These are phyloP conservation scores for Exophiala dermatitidis DNA, from an alignment of 2,329 filamentous ascomycete species.

Conservation along the genomic window DNA sequence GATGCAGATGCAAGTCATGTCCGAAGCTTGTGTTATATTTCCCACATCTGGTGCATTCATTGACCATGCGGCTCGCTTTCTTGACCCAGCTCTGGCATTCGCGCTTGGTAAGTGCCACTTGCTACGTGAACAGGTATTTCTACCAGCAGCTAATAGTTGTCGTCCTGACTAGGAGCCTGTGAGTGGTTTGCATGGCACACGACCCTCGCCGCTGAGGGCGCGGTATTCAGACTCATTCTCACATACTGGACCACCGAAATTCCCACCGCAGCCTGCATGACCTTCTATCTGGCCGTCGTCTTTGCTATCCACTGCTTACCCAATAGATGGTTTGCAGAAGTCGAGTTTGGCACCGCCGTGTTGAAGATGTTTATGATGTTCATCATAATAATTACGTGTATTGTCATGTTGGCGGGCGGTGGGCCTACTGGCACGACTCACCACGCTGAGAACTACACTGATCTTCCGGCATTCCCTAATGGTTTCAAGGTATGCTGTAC, in stretches of 20 bases:
- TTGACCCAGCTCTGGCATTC: slow-evolving; percentile 44
- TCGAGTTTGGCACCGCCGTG: slow-evolving; percentile 4
- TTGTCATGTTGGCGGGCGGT: slow-evolving; percentile 32
- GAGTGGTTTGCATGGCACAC: slow-evolving; percentile 51
- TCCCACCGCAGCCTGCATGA: slow-evolving; percentile 18
- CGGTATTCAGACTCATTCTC: slow-evolving; percentile 39
- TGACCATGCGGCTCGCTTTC: slow-evolving; percentile 34
- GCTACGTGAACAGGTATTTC: not conserved
- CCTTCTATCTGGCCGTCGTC: slow-evolving; percentile 40
- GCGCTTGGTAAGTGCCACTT: slow-evolving; percentile 32
- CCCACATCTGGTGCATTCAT: slow-evolving; percentile 23
- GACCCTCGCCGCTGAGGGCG: slow-evolving; percentile 43
- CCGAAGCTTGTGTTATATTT: slow-evolving; percentile 2
- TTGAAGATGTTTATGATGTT: slow-evolving; percentile 35
- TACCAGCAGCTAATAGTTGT: too few species aligned
- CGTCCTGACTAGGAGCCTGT: slow-evolving; percentile 42
- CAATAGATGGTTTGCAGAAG: slow-evolving; percentile 33
- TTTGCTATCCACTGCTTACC: slow-evolving; percentile 35
- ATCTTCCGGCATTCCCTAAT: slow-evolving; percentile 30
- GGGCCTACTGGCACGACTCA: slow-evolving; percentile 14
- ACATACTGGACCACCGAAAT: slow-evolving; percentile 42
- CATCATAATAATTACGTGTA: slow-evolving; percentile 29
- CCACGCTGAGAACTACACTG: slow-evolving; percentile 1
- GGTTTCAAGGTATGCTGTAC: slow-evolving; percentile 26
- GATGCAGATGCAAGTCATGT: slow-evolving; percentile 5